Percentiles rank a stretch among this genome's conserved stretches.
Evolutionary conservation across 2,329 filamentous ascomycete genomes (phyloP).

Genomic region (Fusarium chuoi): DNA sequence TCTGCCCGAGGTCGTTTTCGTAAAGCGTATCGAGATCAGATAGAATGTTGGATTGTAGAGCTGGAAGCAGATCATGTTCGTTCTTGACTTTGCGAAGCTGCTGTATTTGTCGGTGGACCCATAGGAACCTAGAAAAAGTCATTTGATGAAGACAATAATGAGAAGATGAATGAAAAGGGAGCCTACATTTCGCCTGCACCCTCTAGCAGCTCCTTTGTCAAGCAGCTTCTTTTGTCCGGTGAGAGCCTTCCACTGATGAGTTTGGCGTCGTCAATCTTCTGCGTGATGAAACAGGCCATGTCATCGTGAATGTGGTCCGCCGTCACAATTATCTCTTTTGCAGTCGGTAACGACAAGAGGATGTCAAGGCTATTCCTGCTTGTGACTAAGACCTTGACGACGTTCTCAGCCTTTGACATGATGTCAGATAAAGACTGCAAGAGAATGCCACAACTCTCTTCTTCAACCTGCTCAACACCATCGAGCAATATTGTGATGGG

Average conservation of each 20-base stretch:
- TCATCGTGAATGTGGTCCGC: neutral
- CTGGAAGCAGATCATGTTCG: neutral
- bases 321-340: neutral
- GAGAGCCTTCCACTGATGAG: neutral
- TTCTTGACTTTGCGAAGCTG: neutral
- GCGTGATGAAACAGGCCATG: neutral
- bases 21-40: neutral
- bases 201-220: neutral
- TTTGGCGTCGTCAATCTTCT: neutral
- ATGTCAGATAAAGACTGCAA: neutral
- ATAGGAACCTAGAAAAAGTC: neutral
- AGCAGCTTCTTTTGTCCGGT: no score
- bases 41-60: neutral
- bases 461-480: neutral
- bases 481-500: slow-evolving; percentile 6
- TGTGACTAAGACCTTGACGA: neutral
- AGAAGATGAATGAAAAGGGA: accelerated
- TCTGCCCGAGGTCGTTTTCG: neutral
- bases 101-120: neutral
- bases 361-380: neutral
- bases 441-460: neutral
- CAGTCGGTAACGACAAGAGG: neutral
- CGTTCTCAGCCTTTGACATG: neutral
- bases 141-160: neutral
- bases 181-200: neutral